A percentile compares a stretch with the other conserved stretches of the same genome.
Evolutionary conservation across 805 yeast species (phyloP).

Genomic region (Priceomyces castillae): DNA sequence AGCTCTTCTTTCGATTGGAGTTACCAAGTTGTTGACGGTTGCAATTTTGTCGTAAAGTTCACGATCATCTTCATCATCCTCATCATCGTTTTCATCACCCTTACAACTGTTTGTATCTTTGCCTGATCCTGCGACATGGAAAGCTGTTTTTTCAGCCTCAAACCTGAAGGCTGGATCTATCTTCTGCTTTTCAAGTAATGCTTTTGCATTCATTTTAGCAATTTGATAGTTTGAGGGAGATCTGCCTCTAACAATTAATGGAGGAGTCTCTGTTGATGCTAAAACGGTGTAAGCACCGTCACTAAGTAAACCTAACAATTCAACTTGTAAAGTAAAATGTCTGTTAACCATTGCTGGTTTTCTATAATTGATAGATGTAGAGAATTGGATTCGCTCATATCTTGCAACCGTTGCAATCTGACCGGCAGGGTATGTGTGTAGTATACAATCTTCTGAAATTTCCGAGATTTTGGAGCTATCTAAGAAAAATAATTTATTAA

Average conservation of each 20-base stretch:
- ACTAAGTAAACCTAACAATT: conserved; percentile 46
- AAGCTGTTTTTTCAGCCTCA: neutral
- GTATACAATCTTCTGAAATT: conserved; percentile 18
- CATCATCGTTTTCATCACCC: neutral
- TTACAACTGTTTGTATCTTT: neutral
- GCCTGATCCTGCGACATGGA: neutral
- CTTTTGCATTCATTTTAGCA: conserved; percentile 8
- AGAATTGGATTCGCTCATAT: conserved; percentile 67
- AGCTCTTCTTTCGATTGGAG: conserved; percentile 7
- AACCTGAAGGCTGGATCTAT: neutral
- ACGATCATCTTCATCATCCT: neutral
- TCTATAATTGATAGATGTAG: conserved; percentile 48
- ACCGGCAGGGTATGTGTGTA: conserved; percentile 47
- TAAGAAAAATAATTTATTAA: conserved; percentile 50
- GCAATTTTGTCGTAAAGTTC: neutral
- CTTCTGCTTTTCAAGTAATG: conserved; percentile 4
- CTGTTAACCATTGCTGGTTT: conserved; percentile 44
- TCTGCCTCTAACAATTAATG: conserved; percentile 60
- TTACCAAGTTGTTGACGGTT: neutral
- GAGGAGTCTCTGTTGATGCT: conserved; percentile 55
- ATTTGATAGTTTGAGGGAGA: conserved; percentile 59
- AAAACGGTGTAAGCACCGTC: conserved; percentile 29
- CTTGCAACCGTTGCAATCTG: conserved; percentile 57
- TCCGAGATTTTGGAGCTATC: conserved; percentile 16
- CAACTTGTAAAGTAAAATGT: conserved; percentile 51